Conservation (phyloP, 2,329 filamentous ascomycete species). For the Lojkania enalia region DNA sequence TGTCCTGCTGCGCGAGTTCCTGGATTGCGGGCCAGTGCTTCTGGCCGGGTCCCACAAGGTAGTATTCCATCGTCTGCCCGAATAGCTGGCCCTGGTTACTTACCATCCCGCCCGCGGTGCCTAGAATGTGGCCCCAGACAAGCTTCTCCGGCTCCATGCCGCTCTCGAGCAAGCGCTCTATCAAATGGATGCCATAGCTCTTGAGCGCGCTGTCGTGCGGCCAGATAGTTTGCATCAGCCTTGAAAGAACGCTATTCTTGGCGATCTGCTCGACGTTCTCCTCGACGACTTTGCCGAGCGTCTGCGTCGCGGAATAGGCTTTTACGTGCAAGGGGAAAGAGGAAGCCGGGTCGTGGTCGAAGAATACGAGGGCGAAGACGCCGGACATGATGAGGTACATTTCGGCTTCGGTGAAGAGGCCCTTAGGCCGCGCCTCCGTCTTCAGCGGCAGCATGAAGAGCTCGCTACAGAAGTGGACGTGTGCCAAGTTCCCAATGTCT, state of each 20-base stretch:
- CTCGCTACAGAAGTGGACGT: constrained; percentile 59
- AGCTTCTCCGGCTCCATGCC: constrained; percentile 53
- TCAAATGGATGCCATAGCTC: constrained; percentile 60
- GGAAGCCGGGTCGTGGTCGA: constrained; percentile 57
- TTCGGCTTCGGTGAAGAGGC: constrained; percentile 58
- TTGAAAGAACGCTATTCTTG: constrained; percentile 47
- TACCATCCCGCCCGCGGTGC: constrained; percentile 58
- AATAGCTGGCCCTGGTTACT: constrained; percentile 62
- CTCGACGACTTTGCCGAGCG: constrained; percentile 55
- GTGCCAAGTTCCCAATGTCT: constrained; percentile 59
- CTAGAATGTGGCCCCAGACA: constrained; percentile 61
- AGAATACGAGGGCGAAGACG: constrained; percentile 59
- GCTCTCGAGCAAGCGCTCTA: constrained; percentile 55
- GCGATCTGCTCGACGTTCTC: constrained; percentile 53
- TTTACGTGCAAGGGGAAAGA: constrained; percentile 57
- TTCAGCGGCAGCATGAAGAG: constrained; percentile 61
- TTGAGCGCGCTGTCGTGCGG: constrained; percentile 48
- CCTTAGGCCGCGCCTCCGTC: constrained; percentile 54
- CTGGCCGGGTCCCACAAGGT: constrained; percentile 54
- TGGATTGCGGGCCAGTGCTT: constrained; percentile 55
- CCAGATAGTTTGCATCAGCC: constrained; percentile 47
- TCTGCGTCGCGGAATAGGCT: constrained; percentile 51
- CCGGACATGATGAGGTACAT: constrained; percentile 58
- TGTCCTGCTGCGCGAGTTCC: constrained; percentile 50
- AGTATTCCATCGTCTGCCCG: constrained; percentile 61